Evolutionary conservation across 1,284 basidiomycete species (phyloP).

Genomic region (Amylostereum chailletii): DNA sequence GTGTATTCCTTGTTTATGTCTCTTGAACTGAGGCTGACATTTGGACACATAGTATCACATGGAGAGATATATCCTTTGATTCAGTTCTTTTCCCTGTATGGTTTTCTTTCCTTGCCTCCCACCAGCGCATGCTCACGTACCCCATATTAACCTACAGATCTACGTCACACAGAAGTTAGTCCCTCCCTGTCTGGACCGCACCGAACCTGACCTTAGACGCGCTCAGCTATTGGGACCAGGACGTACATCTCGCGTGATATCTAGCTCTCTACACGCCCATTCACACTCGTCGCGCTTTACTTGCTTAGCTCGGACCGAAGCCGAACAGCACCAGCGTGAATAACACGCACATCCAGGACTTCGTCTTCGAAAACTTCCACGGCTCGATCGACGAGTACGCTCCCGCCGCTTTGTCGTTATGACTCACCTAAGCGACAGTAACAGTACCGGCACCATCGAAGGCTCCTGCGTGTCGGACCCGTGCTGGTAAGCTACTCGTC

Average conservation of each 20-base stretch:
- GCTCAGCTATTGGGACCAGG: conserved; percentile 52
- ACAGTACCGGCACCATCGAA: conserved; percentile 27
- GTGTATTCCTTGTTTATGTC: conserved; percentile 9
- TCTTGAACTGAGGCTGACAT: neutral
- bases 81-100: conserved; percentile 49
- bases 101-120: neutral
- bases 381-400: conserved; percentile 47
- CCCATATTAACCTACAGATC: conserved; percentile 26
- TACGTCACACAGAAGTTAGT: conserved; percentile 56
- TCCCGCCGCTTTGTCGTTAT: neutral
- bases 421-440: conserved; percentile 30
- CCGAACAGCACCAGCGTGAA: conserved; percentile 36
- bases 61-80: conserved; percentile 44
- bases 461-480: conserved; percentile 49
- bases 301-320: conserved; percentile 24
- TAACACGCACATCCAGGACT: conserved; percentile 48
- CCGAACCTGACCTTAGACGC: neutral
- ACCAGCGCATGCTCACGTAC: no score
- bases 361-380: conserved; percentile 44
- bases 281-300: neutral
- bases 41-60: conserved; percentile 35
- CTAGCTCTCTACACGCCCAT: neutral
- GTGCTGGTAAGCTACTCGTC: conserved; percentile 32
- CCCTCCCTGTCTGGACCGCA: neutral
- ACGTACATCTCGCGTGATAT: conserved; percentile 11